These are phyloP conservation scores for Aspergillus chevalieri DNA, from an alignment of 2,329 filamentous ascomycete genomes.

Conservation along the genomic window DNA sequence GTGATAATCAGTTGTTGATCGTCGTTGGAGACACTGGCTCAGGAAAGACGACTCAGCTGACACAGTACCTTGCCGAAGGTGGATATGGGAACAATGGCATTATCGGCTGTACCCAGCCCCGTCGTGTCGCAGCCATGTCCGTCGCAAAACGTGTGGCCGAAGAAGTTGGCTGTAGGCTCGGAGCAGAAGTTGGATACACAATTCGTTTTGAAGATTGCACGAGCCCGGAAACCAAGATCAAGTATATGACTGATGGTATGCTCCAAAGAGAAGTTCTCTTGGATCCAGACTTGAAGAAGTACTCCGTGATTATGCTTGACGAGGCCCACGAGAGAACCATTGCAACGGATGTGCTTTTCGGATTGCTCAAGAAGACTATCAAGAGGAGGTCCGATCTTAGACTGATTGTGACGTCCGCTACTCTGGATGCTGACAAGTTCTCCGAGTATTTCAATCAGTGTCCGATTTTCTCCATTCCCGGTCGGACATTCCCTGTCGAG, in stretches of 20 bases:
- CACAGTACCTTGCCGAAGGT: slow-evolving; percentile 88
- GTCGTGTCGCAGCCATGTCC: slow-evolving; percentile 94
- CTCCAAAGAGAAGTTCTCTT: slow-evolving; percentile 90
- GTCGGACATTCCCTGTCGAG: slow-evolving; percentile 90
- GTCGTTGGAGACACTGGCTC: slow-evolving; percentile 97
- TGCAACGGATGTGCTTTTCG: slow-evolving; percentile 90
- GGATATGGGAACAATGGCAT: slow-evolving; percentile 83
- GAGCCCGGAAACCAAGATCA: slow-evolving; percentile 80
- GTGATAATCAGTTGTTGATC: slow-evolving; percentile 83
- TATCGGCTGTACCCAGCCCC: slow-evolving; percentile 93
- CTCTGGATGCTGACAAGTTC: slow-evolving; percentile 95
- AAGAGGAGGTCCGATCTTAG: slow-evolving; percentile 82
- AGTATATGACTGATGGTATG: slow-evolving; percentile 99
- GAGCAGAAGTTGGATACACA: slow-evolving; percentile 91
- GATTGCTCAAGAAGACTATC: slow-evolving; percentile 85
- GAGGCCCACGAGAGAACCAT: slow-evolving; percentile 98
- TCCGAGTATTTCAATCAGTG: slow-evolving; percentile 93
- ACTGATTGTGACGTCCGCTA: slow-evolving; percentile 93
- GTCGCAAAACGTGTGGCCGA: slow-evolving; percentile 95
- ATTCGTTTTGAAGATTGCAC: slow-evolving; percentile 97
- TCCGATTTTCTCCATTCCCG: slow-evolving; percentile 94
- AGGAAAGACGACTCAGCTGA: slow-evolving; percentile 94
- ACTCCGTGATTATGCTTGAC: slow-evolving; percentile 96
- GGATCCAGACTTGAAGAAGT: slow-evolving; percentile 80
- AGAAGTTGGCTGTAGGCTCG: slow-evolving; percentile 85